Conservation (phyloP, 2,329 filamentous ascomycete genomes). For the Aquanectria penicillioides region DNA sequence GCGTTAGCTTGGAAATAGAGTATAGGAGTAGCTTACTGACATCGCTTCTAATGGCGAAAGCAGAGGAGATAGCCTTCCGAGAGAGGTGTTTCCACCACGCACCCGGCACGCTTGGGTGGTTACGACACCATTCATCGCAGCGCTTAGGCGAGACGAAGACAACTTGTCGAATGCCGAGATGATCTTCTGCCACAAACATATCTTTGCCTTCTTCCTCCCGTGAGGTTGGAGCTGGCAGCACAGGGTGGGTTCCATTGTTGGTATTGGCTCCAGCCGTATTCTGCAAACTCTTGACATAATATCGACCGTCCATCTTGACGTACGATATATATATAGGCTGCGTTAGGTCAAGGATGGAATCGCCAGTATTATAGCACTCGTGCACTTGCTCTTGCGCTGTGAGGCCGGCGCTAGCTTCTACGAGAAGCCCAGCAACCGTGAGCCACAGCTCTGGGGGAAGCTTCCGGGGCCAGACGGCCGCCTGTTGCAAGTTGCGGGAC, state of each 20-base stretch:
- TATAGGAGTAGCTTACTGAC: background rate
- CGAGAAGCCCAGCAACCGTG: conserved; percentile 14
- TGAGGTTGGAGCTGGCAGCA: conserved; percentile 3
- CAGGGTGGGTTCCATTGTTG: background rate
- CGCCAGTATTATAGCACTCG: background rate
- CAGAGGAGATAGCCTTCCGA: background rate
- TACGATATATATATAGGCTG: conserved; percentile 13
- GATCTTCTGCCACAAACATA: conserved; percentile 22
- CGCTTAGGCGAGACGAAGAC: conserved; percentile 16
- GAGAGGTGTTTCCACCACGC: conserved; percentile 17
- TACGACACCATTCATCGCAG: conserved; percentile 17
- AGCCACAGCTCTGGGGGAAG: conserved; percentile 21
- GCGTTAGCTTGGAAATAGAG: background rate
- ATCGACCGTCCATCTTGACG: conserved; percentile 19
- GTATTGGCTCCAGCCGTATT: conserved; percentile 5
- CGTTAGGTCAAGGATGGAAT: conserved; percentile 7
- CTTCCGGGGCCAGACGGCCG: conserved; percentile 5
- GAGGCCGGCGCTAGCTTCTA: conserved; percentile 10
- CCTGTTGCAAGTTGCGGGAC: conserved; percentile 2
- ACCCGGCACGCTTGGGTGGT: conserved; percentile 1
- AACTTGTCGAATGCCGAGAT: conserved; percentile 17
- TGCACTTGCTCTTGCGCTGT: conserved; percentile 17
- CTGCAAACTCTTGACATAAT: conserved; percentile 16
- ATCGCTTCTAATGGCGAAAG: conserved; percentile 3
- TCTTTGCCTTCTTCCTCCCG: conserved; percentile 2